phyloP scores from a whole-genome alignment of 352 stramenopile species.

The Phytophthora pini region DNA sequence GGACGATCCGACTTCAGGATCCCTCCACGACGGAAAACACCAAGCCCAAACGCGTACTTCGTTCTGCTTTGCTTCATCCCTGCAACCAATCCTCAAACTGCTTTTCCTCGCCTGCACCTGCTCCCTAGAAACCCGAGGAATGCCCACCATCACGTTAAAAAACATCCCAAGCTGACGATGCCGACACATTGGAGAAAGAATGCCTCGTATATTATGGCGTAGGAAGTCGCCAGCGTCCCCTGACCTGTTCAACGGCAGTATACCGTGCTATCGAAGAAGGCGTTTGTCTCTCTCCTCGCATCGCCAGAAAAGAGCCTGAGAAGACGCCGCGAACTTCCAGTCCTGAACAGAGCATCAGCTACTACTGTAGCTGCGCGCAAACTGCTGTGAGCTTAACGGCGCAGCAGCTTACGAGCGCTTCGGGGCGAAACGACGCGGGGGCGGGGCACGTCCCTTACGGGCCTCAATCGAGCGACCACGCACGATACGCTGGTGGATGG shows the following conservation, averaged over 20 bases:
- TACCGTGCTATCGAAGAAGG: conserved; percentile 2
- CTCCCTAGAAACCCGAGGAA: background rate
- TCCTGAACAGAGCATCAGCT: conserved; percentile 37
- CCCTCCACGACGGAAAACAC: background rate
- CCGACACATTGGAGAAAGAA: conserved; percentile 54
- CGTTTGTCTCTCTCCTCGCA: background rate
- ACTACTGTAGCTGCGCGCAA: conserved; percentile 12
- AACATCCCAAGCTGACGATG: conserved; percentile 23
- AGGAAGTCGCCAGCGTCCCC: conserved; percentile 14
- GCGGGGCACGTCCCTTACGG: conserved; percentile 94
- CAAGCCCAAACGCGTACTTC: background rate
- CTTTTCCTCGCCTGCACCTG: background rate
- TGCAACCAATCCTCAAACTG: no score
- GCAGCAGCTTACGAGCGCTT: conserved; percentile 68
- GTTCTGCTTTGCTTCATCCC: background rate
- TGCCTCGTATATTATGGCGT: conserved; percentile 51
- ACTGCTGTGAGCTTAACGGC: conserved; percentile 11
- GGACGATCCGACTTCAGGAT: no score
- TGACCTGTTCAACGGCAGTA: conserved; percentile 14
- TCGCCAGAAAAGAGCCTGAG: background rate
- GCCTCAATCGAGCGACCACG: conserved; percentile 94
- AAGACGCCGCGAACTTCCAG: conserved; percentile 9
- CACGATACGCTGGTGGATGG: conserved; percentile 99
- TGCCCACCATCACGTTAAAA: background rate
- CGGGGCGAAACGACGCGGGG: conserved; percentile 79